Conservation (phyloP, 352 stramenopile species). For the Paralagenidium karlingii region DNA sequence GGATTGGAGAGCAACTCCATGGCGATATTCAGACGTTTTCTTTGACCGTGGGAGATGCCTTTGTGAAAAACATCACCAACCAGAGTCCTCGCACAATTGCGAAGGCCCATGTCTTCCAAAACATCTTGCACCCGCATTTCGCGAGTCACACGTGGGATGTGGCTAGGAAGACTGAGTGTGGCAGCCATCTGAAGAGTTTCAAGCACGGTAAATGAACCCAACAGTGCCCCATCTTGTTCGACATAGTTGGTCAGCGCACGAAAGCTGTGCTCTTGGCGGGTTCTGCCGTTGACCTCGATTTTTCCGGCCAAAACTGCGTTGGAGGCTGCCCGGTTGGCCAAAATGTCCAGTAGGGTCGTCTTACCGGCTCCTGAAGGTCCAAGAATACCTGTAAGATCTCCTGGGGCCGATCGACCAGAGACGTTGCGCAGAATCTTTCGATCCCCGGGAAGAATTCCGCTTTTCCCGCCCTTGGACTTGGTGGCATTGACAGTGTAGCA, state of each 20-base stretch:
- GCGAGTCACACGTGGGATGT: conserved; percentile 21
- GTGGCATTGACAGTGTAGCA: conserved; percentile 20
- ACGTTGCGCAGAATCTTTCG: conserved; percentile 37
- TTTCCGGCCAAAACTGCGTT: conserved; percentile 24
- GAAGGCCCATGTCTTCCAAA: conserved; percentile 57
- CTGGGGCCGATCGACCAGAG: conserved; percentile 32
- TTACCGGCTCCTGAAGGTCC: conserved; percentile 50
- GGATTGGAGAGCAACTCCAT: conserved; percentile 90
- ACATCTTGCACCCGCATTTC: conserved; percentile 47
- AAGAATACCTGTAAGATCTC: conserved; percentile 57
- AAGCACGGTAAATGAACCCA: conserved; percentile 51
- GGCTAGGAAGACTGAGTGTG: conserved; percentile 24
- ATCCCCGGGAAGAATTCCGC: neutral
- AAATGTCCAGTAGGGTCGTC: conserved; percentile 46
- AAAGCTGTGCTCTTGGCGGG: conserved; percentile 20
- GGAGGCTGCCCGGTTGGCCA: conserved; percentile 28
- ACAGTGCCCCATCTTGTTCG: conserved; percentile 36
- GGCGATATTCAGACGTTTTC: conserved; percentile 87
- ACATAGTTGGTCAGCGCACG: conserved; percentile 50
- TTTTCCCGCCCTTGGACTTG: conserved; percentile 1
- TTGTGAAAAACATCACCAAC: conserved; percentile 81
- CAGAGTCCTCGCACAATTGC: conserved; percentile 30
- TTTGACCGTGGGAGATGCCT: conserved; percentile 79
- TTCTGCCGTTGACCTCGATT: conserved; percentile 33
- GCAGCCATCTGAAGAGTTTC: conserved; percentile 55